Conservation (phyloP, 2,329 filamentous ascomycete genomes). For the Fusarium sp. region DNA sequence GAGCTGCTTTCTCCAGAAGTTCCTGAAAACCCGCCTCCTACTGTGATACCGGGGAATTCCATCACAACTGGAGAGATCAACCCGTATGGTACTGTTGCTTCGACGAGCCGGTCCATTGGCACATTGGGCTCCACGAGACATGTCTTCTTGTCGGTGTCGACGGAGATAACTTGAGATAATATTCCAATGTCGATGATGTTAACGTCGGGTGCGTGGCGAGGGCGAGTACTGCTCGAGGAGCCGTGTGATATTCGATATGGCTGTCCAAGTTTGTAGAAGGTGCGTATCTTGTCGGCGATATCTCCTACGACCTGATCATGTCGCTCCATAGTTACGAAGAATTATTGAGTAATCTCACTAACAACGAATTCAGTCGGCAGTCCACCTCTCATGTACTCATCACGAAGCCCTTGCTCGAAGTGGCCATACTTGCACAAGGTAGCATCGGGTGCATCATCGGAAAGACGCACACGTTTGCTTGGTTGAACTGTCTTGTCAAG, state of each 20-base stretch:
- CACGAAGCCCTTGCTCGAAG: accelerated
- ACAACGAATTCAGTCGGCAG: not conserved
- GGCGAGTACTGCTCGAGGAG: conserved; percentile 77
- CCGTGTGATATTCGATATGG: conserved; percentile 80
- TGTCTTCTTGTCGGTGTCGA: conserved; percentile 8
- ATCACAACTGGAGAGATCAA: conserved; percentile 75
- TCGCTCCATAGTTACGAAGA: conserved; percentile 55
- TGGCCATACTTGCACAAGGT: not conserved
- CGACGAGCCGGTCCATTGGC: conserved; percentile 73
- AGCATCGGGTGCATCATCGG: not conserved
- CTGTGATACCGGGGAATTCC: conserved; percentile 78
- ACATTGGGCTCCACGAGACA: conserved; percentile 74
- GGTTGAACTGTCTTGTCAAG: not conserved
- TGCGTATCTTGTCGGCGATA: conserved; percentile 58
- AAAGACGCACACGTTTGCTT: not conserved
- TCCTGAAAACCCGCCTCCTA: conserved; percentile 74
- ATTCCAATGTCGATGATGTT: conserved; percentile 41
- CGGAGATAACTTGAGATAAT: conserved; percentile 28
- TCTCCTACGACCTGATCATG: conserved; percentile 59
- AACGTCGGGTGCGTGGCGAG: conserved; percentile 50
- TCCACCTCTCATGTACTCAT: not conserved
- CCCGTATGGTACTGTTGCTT: conserved; percentile 65
- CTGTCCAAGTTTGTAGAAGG: conserved; percentile 57
- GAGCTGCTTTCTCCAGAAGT: conserved; percentile 76
- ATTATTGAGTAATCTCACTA: too few species aligned